Conservation (phyloP, 768 basidiomycete genomes). For the Thelephora ganbajun region DNA sequence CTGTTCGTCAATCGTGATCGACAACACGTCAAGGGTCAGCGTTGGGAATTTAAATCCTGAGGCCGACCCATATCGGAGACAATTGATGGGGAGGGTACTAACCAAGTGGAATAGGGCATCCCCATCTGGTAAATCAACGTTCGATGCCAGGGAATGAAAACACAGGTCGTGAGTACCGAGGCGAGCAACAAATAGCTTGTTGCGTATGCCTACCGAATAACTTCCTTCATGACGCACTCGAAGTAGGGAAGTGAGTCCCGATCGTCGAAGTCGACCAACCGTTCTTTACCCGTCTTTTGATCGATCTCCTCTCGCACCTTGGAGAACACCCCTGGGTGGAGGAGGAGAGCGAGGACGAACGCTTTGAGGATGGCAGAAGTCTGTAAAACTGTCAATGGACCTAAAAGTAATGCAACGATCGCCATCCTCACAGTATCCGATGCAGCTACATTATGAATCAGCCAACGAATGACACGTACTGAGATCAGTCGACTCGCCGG, state of each 20-base stretch:
- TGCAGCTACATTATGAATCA: background rate
- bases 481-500: background rate
- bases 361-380: slow-evolving; percentile 24
- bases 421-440: background rate
- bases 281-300: slow-evolving; percentile 23
- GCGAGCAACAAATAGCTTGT: slow-evolving; percentile 8
- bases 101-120: slow-evolving; percentile 9
- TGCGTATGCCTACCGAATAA: slow-evolving; percentile 11
- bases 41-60: background rate
- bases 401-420: background rate
- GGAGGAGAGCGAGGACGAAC: slow-evolving; percentile 26
- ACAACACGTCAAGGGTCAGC: background rate
- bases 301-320: slow-evolving; percentile 33
- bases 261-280: slow-evolving; percentile 27
- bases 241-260: slow-evolving; percentile 26
- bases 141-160: background rate
- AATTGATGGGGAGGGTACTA: background rate
- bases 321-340: slow-evolving; percentile 23
- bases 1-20: slow-evolving; percentile 2
- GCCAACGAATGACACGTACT: no score
- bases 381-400: slow-evolving; percentile 11
- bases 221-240: slow-evolving; percentile 24
- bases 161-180: slow-evolving; percentile 10
- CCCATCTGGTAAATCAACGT: slow-evolving; percentile 5
- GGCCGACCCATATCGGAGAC: background rate